Percentiles rank a stretch among this genome's conserved stretches.
phyloP scores from a whole-genome alignment of 805 yeast genomes.

The Komagataella populi region DNA sequence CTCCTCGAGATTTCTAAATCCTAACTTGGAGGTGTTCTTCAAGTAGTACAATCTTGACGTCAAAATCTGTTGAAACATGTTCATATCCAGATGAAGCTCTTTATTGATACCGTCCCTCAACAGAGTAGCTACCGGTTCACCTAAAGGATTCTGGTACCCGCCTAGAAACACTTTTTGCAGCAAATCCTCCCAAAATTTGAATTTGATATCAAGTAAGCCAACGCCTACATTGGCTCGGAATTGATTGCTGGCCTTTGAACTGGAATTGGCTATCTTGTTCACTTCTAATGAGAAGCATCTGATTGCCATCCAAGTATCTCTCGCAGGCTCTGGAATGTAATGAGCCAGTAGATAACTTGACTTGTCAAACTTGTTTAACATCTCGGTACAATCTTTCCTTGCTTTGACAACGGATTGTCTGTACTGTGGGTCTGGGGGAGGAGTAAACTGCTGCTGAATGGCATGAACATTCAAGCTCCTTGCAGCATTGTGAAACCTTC shows the following conservation, averaged over 20 bases:
- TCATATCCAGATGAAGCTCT: slow-evolving; percentile 35
- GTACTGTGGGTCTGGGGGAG: background rate
- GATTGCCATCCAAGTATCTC: slow-evolving; percentile 50
- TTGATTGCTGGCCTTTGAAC: background rate
- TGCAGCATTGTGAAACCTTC: background rate
- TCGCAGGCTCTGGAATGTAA: slow-evolving; percentile 51
- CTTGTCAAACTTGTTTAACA: slow-evolving; percentile 36
- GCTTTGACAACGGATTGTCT: slow-evolving; percentile 11
- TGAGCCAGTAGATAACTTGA: slow-evolving; percentile 55
- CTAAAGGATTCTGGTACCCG: slow-evolving; percentile 23
- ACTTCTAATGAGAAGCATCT: slow-evolving; percentile 56
- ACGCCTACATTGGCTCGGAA: background rate
- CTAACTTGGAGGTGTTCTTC: slow-evolving; percentile 28
- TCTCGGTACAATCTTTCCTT: slow-evolving; percentile 28
- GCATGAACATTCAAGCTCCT: background rate
- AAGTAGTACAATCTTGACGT: slow-evolving; percentile 44
- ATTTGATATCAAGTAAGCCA: slow-evolving; percentile 34
- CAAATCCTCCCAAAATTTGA: slow-evolving; percentile 64
- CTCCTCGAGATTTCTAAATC: slow-evolving; percentile 28
- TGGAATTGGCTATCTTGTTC: slow-evolving; percentile 24
- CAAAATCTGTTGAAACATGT: slow-evolving; percentile 44
- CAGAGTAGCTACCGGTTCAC: slow-evolving; percentile 55
- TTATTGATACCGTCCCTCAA: slow-evolving; percentile 36
- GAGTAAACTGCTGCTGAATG: background rate
- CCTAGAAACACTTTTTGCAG: slow-evolving; percentile 28